A percentile compares a stretch with the other conserved stretches of the same genome.
These are phyloP conservation scores for Boechera stricta DNA, from an alignment of 345 rosid species.

Conservation along the genomic window DNA sequence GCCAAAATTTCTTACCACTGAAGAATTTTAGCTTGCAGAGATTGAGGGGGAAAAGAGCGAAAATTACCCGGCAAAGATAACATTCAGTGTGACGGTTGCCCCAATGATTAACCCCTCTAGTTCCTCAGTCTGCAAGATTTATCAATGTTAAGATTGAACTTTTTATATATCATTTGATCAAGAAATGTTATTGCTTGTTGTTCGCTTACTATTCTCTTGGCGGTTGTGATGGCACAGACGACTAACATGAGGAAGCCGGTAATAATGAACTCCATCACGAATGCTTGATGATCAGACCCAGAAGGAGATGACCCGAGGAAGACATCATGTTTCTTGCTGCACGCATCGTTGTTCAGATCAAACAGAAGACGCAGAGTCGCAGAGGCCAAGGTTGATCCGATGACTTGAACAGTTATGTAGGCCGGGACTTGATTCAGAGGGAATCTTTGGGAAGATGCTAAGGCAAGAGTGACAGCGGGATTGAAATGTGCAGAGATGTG, in stretches of 20 bases:
- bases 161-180: constrained; percentile 10
- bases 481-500: constrained; percentile 64
- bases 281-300: constrained; percentile 71
- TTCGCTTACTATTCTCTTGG: constrained; percentile 74
- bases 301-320: constrained; percentile 77
- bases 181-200: constrained; percentile 1
- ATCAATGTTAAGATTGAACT: constrained; percentile 19
- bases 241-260: constrained; percentile 92
- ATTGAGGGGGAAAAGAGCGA: neutral
- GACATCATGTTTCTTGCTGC: constrained; percentile 61
- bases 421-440: constrained; percentile 69
- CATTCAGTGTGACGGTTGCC: constrained; percentile 79
- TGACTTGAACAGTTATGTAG: constrained; percentile 66
- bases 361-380: constrained; percentile 79
- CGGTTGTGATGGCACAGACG: constrained; percentile 76
- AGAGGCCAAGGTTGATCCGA: constrained; percentile 77
- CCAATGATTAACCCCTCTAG: constrained; percentile 91
- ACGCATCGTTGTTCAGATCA: constrained; percentile 39
- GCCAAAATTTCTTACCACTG: constrained; percentile 9
- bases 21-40: neutral
- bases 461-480: constrained; percentile 58
- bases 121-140: constrained; percentile 63
- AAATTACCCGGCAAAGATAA: constrained; percentile 80
- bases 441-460: constrained; percentile 44
- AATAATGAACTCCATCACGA: constrained; percentile 80